Percentiles rank a stretch among this genome's conserved stretches.
Evolutionary conservation across 1,284 basidiomycete species (phyloP).

Genomic region (Melampsora larici-populina): DNA sequence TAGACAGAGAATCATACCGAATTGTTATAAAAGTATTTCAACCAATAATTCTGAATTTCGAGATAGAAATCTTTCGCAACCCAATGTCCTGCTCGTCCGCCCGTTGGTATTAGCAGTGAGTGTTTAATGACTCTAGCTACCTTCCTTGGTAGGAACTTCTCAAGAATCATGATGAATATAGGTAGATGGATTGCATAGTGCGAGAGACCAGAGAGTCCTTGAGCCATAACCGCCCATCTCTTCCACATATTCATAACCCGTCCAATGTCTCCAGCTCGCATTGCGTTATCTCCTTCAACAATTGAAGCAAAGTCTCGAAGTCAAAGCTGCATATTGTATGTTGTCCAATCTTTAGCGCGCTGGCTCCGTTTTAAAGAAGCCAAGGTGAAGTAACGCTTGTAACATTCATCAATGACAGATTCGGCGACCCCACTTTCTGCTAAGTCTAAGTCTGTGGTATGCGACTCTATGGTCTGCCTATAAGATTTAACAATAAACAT

Average conservation of each 20-base stretch:
- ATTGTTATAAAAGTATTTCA: constrained; percentile 4
- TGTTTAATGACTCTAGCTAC: constrained; percentile 15
- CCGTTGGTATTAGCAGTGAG: constrained; percentile 14
- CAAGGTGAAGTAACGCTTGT: background rate
- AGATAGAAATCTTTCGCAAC: constrained; percentile 9
- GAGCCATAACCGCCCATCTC: constrained; percentile 16
- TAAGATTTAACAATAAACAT: background rate
- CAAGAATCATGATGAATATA: constrained; percentile 1
- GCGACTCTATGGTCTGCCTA: background rate
- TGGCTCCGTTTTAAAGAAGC: background rate
- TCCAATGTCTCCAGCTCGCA: too few species aligned
- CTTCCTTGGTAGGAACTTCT: constrained; percentile 6
- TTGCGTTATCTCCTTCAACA: too few species aligned
- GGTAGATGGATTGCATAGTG: constrained; percentile 20
- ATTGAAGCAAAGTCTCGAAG: too few species aligned
- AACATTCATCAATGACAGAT: constrained; percentile 7
- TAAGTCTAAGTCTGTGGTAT: background rate
- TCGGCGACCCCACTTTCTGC: background rate
- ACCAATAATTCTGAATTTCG: constrained; percentile 9
- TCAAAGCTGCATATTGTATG: background rate
- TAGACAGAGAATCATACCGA: too few species aligned
- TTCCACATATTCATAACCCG: constrained; percentile 12
- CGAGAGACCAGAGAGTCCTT: constrained; percentile 11
- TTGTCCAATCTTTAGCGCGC: background rate
- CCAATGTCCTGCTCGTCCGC: constrained; percentile 6